Evolutionary conservation across 164 flowering plant genomes (phyloP), one percentile per base, ranked within the genome.

Genomic region (Aristolochia fimbriata): DNA sequence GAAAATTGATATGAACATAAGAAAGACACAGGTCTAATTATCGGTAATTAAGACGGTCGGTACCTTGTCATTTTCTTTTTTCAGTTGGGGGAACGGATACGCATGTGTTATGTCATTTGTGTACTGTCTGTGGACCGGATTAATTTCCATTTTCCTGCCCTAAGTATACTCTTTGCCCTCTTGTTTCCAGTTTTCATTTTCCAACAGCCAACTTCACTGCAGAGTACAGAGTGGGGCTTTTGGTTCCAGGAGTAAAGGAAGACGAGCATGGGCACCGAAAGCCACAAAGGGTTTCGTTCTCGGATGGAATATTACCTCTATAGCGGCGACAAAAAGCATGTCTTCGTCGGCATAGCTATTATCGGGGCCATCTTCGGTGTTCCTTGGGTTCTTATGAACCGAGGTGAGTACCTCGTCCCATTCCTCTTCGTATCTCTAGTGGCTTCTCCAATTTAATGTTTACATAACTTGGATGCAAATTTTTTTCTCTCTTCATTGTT

Each of bases 231-330:
- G 50, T 47, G 17, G 50, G 50, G 4, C 0, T n/a, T 47, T 47
- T n/a, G 3, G n/a, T 47, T 47, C 19, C 12, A 4, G 51, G 16
- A n/a, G 19, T 11, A 10, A 47, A 15, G 51, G 51, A 15, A 15
- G 51, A n/a, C n/a, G 51, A 47, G 16, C 51, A 27, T 76, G 54
- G 87, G 73, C 25, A 67, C 80, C 30, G 79, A 80, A 70, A 19
- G 58, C 45, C 37, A 22, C 48, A 41, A 47, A 20, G 48, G 49
- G 15, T 62, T 62, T 33, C 53, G 65, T 15, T 62, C 57, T 16
- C 27, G 58, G 15, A 62, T 62, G 65, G 65, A 62, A 23, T 52
- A 62, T 47, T 62, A 62, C 43, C 46, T 62, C 47, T 51, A 62
- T 19, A 62, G 65, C 50, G 65, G 65, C 22, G 65, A 62, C 7